Percentiles rank a stretch among this genome's conserved stretches.
phyloP scores from a whole-genome alignment of 1,284 basidiomycete species.

The Cryptococcus sp. region DNA sequence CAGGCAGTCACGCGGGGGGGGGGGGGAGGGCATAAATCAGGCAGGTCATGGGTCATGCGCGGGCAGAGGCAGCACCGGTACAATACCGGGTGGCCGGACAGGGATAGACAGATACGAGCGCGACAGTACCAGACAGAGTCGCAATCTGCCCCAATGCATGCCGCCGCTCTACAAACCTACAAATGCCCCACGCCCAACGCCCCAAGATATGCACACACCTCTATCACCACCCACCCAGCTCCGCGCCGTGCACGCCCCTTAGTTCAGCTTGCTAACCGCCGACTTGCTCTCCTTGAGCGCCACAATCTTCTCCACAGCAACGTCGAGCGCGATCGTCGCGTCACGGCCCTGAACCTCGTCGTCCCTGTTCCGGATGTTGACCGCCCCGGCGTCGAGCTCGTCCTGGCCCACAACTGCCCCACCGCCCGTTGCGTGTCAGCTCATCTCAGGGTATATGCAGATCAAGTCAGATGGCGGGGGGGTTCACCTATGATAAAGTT shows the following conservation, averaged over 20 bases:
- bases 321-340: conserved; percentile 45
- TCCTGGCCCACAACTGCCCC: conserved; percentile 92
- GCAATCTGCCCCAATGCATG: too few relatives aligned
- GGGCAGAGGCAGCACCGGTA: too few relatives aligned
- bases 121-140: too few relatives aligned
- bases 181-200: too few relatives aligned
- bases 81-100: too few relatives aligned
- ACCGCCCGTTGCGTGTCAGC: not conserved
- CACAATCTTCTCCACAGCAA: conserved; percentile 38
- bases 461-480: not conserved
- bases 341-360: conserved; percentile 57
- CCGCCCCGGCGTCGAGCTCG: conserved; percentile 76
- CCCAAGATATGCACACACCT: not conserved
- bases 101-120: too few relatives aligned
- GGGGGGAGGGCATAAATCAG: too few relatives aligned
- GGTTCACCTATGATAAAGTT: conserved; percentile 89
- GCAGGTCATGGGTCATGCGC: too few relatives aligned
- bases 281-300: conserved; percentile 38
- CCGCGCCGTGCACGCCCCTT: not conserved
- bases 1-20: too few relatives aligned
- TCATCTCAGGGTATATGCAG: conserved; percentile 1
- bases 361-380: conserved; percentile 93
- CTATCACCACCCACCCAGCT: not conserved
- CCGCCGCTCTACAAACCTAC: too few relatives aligned
- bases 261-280: conserved; percentile 22